Base-by-base conservation (phyloP, 1,139 yeast genomes). In the Geotrichum histeridarum region DNA sequence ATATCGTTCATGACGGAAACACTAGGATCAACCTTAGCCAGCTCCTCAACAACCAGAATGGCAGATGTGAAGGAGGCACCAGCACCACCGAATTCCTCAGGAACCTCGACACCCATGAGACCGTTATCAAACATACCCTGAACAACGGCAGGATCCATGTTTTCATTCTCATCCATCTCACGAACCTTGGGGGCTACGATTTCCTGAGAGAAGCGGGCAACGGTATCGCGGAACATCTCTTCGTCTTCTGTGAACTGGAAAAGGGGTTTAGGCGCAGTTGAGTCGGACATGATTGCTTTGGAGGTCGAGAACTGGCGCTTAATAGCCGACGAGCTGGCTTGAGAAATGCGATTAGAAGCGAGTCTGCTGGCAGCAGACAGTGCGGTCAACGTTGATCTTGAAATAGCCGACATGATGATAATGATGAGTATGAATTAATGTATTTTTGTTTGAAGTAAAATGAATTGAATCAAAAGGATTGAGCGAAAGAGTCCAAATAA, bases 51-150 rank as follows among this genome's bases (percentile, higher is more conserved):
- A 8, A 71, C 75, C 11, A 74, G 60, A 53, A 74, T 73, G 11
- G 77, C 77, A 6, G 76, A 69, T 11, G 77, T 74, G 63, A 74
- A 74, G 33, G 72, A 65, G 12, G 77, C 77, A 18, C 75, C 77
- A 12, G 77, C 76, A 33, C 77, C 77, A 27, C 77, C 77, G 27
- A 64, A 64, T 59, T 73, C 75, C 58, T 73, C 76, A 12, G 77
- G 75, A 8, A 77, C 74, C 62, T 74, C 77, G 51, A 74, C 69
- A 15, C 73, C 77, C 77, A 74, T 74, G 35, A 74, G 65, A 4
- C 77, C 77, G 38, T 65, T 66, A 39, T 72, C 76, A 48, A 74
- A 74, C 69, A 74, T 64, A 36, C 69, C 72, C 51, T 64, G 55
- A 54, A 73, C 66, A 50, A 74, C 54, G 17, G 55, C 62, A 30